Base-by-base conservation (phyloP, 805 yeast genomes). In the Candida namnaoensis region DNA sequence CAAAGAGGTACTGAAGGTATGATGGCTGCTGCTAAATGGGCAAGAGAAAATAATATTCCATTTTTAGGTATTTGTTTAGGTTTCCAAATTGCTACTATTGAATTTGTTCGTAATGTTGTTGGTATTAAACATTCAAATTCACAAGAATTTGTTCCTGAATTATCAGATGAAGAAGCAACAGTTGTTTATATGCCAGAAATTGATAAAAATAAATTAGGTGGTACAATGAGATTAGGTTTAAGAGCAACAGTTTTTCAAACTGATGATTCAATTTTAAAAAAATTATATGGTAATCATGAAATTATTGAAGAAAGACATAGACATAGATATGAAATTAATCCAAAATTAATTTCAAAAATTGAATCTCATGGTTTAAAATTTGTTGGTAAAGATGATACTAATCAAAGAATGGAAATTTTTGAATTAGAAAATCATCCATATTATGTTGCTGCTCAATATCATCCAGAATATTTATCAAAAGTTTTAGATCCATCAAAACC, bases 101-200 rank as follows among this genome's bases (percentile, higher is more conserved):
- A 93, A 62, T 88, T 80, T 61, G 88, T 81, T 40, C 80, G 98
- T 65, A 74, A 79, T 58, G 84, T 85, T 30, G 65, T 90, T 47
- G 88, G 88, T 36, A 61, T 76, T 47, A 62, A 71, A 44, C 74
- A 73, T 41, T 82, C 95, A 40, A 81, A 81, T 38, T 87, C 96
- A 26, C 79, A 81, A 65, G 98, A 91, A 69, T 86, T 91, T 57
- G 77, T 76, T 49, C 74, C 80, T 24, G 69, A 71, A n/a, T 57
- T 76, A 40, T 66, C 73, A 35, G 84, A 82, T 42, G 76, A 74
- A 5, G 74, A 69, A 32, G 82, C 88, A 15, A 77, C 88, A 40
- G 95, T 93, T 44, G 86, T 93, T 38, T 93, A 88, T 71, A 93
- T 93, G 99, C 99, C 99, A 36, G 99, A 93, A 65, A 88, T 91